Evolutionary conservation across 306 rosid species (phyloP).

Genomic region (Quercus robur): DNA sequence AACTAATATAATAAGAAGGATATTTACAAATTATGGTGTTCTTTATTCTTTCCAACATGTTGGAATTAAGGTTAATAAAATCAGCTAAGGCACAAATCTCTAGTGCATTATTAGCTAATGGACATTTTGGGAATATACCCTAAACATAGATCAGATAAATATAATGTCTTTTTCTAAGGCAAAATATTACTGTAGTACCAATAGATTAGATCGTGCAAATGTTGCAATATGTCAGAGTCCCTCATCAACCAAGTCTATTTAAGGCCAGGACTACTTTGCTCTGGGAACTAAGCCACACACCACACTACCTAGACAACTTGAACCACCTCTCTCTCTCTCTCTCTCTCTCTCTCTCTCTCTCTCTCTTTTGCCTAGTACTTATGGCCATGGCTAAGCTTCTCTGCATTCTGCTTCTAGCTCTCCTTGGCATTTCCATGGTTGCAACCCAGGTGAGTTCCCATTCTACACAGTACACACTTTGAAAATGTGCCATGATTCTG

Average conservation of each 20-base stretch:
- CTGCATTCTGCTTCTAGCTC: conserved; percentile 36
- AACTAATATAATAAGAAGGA: no score
- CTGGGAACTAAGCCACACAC: conserved; percentile 22
- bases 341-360: conserved; percentile 4
- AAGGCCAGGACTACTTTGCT: conserved; percentile 22
- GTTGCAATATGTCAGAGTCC: conserved; percentile 3
- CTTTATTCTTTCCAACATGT: no score
- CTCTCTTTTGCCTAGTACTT: not conserved
- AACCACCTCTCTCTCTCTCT: conserved; percentile 10
- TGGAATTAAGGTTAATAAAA: no score
- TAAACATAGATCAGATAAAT: no score
- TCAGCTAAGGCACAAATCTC: no score
- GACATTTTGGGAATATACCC: no score
- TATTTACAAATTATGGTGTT: no score
- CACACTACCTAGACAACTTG: conserved; percentile 12
- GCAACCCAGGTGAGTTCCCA: conserved; percentile 34
- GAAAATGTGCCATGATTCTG: not conserved
- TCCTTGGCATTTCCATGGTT: conserved; percentile 45
- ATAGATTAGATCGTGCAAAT: not conserved
- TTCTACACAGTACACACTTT: not conserved
- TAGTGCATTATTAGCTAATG: no score
- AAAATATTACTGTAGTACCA: not conserved
- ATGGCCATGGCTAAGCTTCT: conserved; percentile 39
- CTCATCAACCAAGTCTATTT: conserved; percentile 25
- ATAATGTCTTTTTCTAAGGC: no score